phyloP scores from a whole-genome alignment of 129 eudicot genomes.

The Mikania micrantha region DNA sequence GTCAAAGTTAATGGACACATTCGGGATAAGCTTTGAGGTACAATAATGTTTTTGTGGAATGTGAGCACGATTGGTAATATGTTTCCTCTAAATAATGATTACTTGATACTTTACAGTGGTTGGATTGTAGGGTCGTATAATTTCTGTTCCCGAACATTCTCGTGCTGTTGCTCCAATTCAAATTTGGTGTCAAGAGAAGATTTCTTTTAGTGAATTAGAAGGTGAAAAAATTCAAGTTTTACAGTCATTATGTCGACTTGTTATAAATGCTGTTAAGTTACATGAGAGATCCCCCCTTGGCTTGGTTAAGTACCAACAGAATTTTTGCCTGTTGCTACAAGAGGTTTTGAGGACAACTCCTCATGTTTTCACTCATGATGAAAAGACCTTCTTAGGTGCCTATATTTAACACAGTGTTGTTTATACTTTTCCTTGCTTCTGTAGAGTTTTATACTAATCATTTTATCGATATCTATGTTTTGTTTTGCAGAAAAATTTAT shows the following conservation, averaged over 20 bases:
- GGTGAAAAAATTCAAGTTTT: constrained; percentile 30
- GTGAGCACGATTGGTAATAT: background rate
- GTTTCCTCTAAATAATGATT: background rate
- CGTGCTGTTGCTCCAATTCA: constrained; percentile 57
- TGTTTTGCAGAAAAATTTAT: constrained; percentile 50
- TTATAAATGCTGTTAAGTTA: constrained; percentile 28
- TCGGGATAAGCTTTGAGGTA: constrained; percentile 70
- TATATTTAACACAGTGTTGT: background rate
- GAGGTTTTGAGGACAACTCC: constrained; percentile 54
- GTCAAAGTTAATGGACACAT: constrained; percentile 74
- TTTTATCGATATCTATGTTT: constrained; percentile 1
- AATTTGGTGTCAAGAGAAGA: constrained; percentile 37
- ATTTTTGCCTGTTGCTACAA: constrained; percentile 55
- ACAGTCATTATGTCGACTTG: constrained; percentile 52
- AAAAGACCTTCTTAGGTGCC: constrained; percentile 58
- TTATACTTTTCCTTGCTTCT: background rate
- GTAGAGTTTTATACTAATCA: constrained; percentile 4
- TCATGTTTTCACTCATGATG: constrained; percentile 62
- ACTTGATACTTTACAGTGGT: constrained; percentile 8
- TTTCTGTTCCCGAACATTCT: constrained; percentile 50
- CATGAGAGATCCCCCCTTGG: constrained; percentile 34
- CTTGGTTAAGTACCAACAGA: constrained; percentile 53
- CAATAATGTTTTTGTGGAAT: background rate
- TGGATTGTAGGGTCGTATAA: constrained; percentile 64
- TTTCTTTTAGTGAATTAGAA: constrained; percentile 27